Evolutionary conservation across 2,329 filamentous ascomycete species (phyloP), one percentile per base, ranked within the genome.

Genomic region (Arachnomyces sp.): DNA sequence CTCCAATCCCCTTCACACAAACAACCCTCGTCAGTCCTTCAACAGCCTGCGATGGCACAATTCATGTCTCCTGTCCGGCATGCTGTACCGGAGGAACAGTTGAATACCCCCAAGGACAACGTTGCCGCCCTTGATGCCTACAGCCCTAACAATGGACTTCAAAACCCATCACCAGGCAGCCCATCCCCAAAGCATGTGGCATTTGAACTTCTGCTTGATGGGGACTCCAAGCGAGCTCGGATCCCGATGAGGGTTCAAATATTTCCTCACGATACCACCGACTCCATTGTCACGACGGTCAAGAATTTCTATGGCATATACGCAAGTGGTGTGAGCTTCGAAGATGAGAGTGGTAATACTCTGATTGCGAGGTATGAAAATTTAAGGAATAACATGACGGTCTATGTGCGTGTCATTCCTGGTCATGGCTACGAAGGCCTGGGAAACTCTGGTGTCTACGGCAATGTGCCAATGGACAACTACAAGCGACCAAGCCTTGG

Each of bases 251-350:
- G 77, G 49, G 77, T 82, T 33, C 84, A 93, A 57, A 95, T 98
- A 52, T 94, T 83, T 57, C 86, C 86, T 34, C 89, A 96, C 64
- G 92, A 98, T 70, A 89, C 86, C 38, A 96, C 90, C 15, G 90
- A 96, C 60, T 95, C 89, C 28, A 98, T 98, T 67, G 86, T 96
- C 49, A 92, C 88, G 11, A 96, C 92, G 1, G 90, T 96, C 58
- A 96, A 94, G 75, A 96, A 95, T 71, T 96, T 96, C 69, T 96
- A 94, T 60, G 92, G 92, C 45, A 76, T 98, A 51, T 95, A 95
- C 62, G 79, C 78, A 51, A 82, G 82, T 59, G 89, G 92, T 50
- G 83, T 98, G 57, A 94, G 87, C 67, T 96, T 98, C 57, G 90
- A 96, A 66, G 90, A 96, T 63, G 79, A 85, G 49, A 72, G 83